These are phyloP conservation scores for Galeopsis tetrahit DNA, from an alignment of 257 asterid species.

Conservation along the genomic window DNA sequence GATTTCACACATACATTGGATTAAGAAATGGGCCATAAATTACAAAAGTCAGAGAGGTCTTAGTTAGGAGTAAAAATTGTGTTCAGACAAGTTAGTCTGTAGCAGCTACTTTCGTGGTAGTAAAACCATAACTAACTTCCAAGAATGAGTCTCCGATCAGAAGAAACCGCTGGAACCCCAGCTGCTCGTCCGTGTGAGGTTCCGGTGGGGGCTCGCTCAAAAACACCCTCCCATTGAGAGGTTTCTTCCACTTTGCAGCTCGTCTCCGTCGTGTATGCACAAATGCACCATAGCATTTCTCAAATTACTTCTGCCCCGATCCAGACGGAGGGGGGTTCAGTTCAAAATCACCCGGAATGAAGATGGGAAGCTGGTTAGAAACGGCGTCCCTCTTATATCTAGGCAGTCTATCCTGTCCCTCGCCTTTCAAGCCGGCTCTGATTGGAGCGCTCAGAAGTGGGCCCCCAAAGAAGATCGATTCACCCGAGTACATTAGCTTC, in stretches of 20 bases:
- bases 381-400: slow-evolving; percentile 76
- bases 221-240: slow-evolving; percentile 37
- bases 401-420: slow-evolving; percentile 51
- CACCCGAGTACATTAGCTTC: slow-evolving; percentile 71
- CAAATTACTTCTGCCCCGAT: slow-evolving; percentile 49
- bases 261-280: slow-evolving; percentile 3
- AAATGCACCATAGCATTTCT: neutral
- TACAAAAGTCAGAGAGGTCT: slow-evolving; percentile 22
- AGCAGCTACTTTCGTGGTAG: slow-evolving; percentile 28
- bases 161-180: slow-evolving; percentile 67
- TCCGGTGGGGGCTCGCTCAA: slow-evolving; percentile 37
- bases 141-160: slow-evolving; percentile 18
- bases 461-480: slow-evolving; percentile 93
- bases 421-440: slow-evolving; percentile 55
- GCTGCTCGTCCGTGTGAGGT: slow-evolving; percentile 47
- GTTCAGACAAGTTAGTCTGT: slow-evolving; percentile 28
- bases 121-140: slow-evolving; percentile 15
- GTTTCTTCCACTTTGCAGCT: slow-evolving; percentile 51
- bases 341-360: slow-evolving; percentile 71
- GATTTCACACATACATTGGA: slow-evolving; percentile 9
- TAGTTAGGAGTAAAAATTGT: neutral
- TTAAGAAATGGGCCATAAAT: slow-evolving; percentile 15
- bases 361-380: slow-evolving; percentile 94
- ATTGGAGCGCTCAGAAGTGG: slow-evolving; percentile 77
- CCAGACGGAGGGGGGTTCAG: slow-evolving; percentile 51